A percentile compares a stretch with the other conserved stretches of the same genome.
These are phyloP conservation scores for Lactarius evosmus DNA, from an alignment of 768 basidiomycete species.

Conservation along the genomic window DNA sequence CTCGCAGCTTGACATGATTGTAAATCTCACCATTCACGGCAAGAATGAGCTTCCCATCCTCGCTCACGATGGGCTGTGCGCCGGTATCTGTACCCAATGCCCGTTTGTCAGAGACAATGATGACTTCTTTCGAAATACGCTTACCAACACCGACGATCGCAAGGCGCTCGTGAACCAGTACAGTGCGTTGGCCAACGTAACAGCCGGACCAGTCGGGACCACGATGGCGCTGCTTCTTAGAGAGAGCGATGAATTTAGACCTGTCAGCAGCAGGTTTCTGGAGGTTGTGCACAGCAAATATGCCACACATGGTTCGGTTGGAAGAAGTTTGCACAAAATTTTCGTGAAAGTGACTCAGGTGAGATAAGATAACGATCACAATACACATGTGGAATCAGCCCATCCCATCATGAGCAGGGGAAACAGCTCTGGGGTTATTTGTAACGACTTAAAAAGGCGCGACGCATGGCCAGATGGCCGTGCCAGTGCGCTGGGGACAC, in stretches of 20 bases:
- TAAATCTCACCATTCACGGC: slow-evolving; percentile 99
- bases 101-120: neutral
- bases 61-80: slow-evolving; percentile 88
- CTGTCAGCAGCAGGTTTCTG: slow-evolving; percentile 68
- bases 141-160: slow-evolving; percentile 97
- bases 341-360: neutral
- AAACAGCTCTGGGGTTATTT: too few relatives aligned
- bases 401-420: neutral
- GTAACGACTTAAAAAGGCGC: neutral
- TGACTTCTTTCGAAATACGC: slow-evolving; percentile 30
- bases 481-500: neutral
- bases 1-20: slow-evolving; percentile 85
- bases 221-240: slow-evolving; percentile 87
- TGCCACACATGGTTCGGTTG: slow-evolving; percentile 77
- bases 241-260: slow-evolving; percentile 74
- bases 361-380: slow-evolving; percentile 15
- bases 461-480: neutral
- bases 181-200: slow-evolving; percentile 73
- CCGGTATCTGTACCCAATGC: slow-evolving; percentile 67
- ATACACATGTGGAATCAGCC: neutral
- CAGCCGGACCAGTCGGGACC: slow-evolving; percentile 99
- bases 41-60: slow-evolving; percentile 79
- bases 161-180: slow-evolving; percentile 93
- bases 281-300: slow-evolving; percentile 80
- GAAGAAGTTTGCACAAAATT: slow-evolving; percentile 4